Conservation (phyloP, 352 stramenopile species). For the Phytophthora kernoviae region DNA sequence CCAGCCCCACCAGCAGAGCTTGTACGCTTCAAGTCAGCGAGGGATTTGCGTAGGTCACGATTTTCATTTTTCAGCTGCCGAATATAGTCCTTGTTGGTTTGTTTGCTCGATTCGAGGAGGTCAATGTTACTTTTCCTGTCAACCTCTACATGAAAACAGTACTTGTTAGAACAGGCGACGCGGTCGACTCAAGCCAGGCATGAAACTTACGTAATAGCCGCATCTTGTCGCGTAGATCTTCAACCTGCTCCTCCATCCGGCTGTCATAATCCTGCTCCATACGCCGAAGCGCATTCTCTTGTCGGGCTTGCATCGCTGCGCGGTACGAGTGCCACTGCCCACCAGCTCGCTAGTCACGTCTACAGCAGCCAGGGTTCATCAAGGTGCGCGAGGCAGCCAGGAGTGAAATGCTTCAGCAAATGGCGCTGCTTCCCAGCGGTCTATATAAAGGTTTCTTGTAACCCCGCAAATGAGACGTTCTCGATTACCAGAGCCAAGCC, state of each 20-base stretch:
- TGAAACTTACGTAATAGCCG: conserved; percentile 69
- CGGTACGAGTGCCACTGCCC: neutral
- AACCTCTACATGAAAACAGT: conserved; percentile 59
- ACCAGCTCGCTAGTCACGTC: conserved; percentile 9
- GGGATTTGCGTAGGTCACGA: conserved; percentile 85
- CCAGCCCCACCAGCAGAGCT: conserved; percentile 15
- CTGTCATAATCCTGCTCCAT: conserved; percentile 85
- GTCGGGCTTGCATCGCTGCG: conserved; percentile 51
- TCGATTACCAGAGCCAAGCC: conserved; percentile 9
- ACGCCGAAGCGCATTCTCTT: conserved; percentile 73
- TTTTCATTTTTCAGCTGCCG: conserved; percentile 89
- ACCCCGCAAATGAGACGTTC: conserved; percentile 5
- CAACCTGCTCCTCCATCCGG: conserved; percentile 85
- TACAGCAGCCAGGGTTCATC: conserved; percentile 11
- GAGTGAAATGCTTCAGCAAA: conserved; percentile 2
- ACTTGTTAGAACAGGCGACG: conserved; percentile 5
- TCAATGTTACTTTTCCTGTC: conserved; percentile 88
- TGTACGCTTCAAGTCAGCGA: conserved; percentile 78
- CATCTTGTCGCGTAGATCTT: conserved; percentile 87
- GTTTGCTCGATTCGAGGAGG: conserved; percentile 85
- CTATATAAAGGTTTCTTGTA: conserved; percentile 34
- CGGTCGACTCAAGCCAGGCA: neutral
- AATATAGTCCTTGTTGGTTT: conserved; percentile 92
- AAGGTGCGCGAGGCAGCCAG: conserved; percentile 11
- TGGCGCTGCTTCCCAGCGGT: conserved; percentile 18